Evolutionary conservation across 768 basidiomycete genomes (phyloP).

Genomic region (Clathrus columnatus): DNA sequence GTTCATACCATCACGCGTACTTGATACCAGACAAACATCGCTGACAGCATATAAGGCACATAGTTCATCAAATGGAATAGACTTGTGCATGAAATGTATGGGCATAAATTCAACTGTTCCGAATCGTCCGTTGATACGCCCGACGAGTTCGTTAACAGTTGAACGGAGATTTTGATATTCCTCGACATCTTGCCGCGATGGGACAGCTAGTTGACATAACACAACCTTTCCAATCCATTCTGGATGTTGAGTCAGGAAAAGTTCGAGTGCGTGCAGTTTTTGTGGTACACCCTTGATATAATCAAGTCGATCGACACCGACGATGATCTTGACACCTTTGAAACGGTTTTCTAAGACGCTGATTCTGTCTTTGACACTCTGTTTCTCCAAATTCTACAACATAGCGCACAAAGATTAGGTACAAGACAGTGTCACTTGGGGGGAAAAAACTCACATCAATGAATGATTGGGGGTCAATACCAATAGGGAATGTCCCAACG

Average conservation of each 20-base stretch:
- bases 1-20: slow-evolving; percentile 98
- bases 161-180: slow-evolving; percentile 97
- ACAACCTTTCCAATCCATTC: slow-evolving; percentile 99
- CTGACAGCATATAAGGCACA: slow-evolving; percentile 96
- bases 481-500: slow-evolving; percentile 98
- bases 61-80: slow-evolving; percentile 84
- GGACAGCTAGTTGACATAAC: slow-evolving; percentile 92
- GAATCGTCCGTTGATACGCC: slow-evolving; percentile 96
- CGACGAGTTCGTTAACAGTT: slow-evolving; percentile 95
- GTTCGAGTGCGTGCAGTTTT: slow-evolving; percentile 91
- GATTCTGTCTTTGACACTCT: slow-evolving; percentile 74
- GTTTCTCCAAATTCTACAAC: slow-evolving; percentile 65
- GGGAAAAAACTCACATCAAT: slow-evolving; percentile 46
- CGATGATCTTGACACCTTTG: slow-evolving; percentile 91
- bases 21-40: slow-evolving; percentile 92
- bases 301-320: slow-evolving; percentile 95
- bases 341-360: slow-evolving; percentile 81
- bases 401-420: slow-evolving; percentile 2
- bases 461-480: slow-evolving; percentile 92
- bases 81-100: slow-evolving; percentile 99
- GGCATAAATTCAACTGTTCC: slow-evolving; percentile 99
- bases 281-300: slow-evolving; percentile 99
- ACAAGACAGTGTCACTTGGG: not conserved
- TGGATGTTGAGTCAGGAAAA: slow-evolving; percentile 94
- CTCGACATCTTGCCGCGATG: slow-evolving; percentile 96